Evolutionary conservation across 805 yeast species (phyloP).

Genomic region (Saturnispora halmiae): DNA sequence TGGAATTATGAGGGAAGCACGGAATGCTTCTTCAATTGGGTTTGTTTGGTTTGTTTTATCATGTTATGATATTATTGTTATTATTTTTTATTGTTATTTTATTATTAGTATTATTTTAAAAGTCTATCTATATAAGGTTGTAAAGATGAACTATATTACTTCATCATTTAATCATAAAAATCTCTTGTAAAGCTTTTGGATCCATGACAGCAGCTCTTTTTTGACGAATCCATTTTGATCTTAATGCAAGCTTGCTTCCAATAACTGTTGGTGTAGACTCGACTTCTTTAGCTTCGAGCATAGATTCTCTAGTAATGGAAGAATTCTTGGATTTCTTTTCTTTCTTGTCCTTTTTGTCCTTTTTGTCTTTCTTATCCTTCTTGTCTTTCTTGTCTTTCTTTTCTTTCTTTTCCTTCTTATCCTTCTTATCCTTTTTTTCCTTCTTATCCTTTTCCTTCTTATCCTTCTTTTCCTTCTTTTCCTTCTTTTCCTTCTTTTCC

Average conservation of each 20-base stretch:
- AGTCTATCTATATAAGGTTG: not conserved
- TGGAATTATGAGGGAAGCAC: no score
- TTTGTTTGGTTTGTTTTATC: not conserved
- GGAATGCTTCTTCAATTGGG: slow-evolving; percentile 7
- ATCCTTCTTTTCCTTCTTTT: slow-evolving; percentile 23
- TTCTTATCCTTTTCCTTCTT: slow-evolving; percentile 23
- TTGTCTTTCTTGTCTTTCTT: slow-evolving; percentile 21
- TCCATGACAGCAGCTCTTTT: slow-evolving; percentile 90
- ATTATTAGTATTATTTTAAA: not conserved
- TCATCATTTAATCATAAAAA: slow-evolving; percentile 60
- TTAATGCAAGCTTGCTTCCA: slow-evolving; percentile 55
- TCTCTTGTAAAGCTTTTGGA: slow-evolving; percentile 79
- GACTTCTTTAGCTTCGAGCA: slow-evolving; percentile 32
- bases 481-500: slow-evolving; percentile 22
- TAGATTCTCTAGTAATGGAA: slow-evolving; percentile 32
- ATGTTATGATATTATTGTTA: no score
- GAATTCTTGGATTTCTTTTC: slow-evolving; percentile 10
- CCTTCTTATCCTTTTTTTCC: slow-evolving; percentile 21
- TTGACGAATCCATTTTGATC: slow-evolving; percentile 83
- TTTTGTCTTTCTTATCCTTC: slow-evolving; percentile 21
- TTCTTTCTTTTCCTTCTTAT: slow-evolving; percentile 25
- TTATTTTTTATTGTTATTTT: slow-evolving; percentile 1
- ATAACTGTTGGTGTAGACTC: slow-evolving; percentile 27
- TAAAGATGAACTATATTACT: not conserved
- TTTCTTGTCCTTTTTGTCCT: slow-evolving; percentile 17